Evolutionary conservation across 2,329 filamentous ascomycete genomes (phyloP).

Genomic region (Colletotrichum sp.): DNA sequence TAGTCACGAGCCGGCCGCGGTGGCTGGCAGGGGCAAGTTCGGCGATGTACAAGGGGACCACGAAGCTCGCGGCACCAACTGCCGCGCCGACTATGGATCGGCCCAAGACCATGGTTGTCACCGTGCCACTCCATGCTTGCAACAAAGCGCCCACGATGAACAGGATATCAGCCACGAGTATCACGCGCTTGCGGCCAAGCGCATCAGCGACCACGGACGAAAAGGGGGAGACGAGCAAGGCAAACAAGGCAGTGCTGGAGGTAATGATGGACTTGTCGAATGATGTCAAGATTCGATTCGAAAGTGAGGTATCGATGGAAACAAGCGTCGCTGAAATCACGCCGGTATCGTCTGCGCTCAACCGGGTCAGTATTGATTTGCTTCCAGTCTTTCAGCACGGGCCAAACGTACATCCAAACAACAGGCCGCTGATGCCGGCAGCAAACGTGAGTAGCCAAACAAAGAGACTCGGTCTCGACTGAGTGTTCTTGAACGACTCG

Average conservation of each 20-base stretch:
- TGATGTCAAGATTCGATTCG: conserved; percentile 59
- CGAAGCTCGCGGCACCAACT: conserved; percentile 79
- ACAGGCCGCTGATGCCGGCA: conserved; percentile 69
- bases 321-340: conserved; percentile 73
- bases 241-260: conserved; percentile 70
- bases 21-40: conserved; percentile 81
- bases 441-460: conserved; percentile 67
- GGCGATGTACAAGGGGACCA: conserved; percentile 86
- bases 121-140: conserved; percentile 64
- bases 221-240: conserved; percentile 67
- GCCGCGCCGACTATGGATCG: conserved; percentile 73
- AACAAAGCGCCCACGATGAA: conserved; percentile 71
- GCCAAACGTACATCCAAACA: conserved; percentile 67
- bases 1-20: conserved; percentile 80
- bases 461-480: conserved; percentile 49
- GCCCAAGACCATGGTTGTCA: conserved; percentile 70
- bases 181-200: conserved; percentile 65
- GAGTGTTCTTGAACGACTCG: conserved; percentile 17
- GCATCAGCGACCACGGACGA: conserved; percentile 68
- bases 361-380: neutral
- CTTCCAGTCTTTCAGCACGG: neutral
- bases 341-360: conserved; percentile 63
- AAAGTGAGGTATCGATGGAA: conserved; percentile 65
- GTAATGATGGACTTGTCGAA: conserved; percentile 75
- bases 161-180: conserved; percentile 67